phyloP scores from a whole-genome alignment of 371 early-diverging fungal species.

The Massospora cicadina region DNA sequence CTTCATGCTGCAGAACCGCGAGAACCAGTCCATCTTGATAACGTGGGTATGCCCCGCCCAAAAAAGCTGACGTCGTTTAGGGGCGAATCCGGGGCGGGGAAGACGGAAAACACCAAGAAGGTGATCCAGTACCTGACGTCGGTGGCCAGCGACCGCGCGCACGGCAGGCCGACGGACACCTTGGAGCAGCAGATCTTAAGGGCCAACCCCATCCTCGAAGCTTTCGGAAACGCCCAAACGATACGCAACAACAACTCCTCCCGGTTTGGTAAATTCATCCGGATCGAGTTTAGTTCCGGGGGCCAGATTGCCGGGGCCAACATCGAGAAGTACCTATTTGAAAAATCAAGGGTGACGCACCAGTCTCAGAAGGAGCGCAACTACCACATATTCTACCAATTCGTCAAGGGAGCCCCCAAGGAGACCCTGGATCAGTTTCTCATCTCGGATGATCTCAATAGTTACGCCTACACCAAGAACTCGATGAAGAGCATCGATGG shows the following conservation, averaged over 20 bases:
- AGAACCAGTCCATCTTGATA: constrained; percentile 97
- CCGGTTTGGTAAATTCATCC: constrained; percentile 99
- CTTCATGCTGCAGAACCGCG: constrained; percentile 81
- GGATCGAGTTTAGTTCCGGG: constrained; percentile 81
- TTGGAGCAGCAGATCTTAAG: constrained; percentile 89
- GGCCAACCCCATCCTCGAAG: constrained; percentile 97
- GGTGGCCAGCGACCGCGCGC: constrained; percentile 44
- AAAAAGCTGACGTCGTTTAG: too few species aligned
- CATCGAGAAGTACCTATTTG: constrained; percentile 96
- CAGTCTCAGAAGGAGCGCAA: constrained; percentile 86
- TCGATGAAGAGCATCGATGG: constrained; percentile 79
- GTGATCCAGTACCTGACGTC: constrained; percentile 97
- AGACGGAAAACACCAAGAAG: constrained; percentile 99
- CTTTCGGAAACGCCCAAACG: constrained; percentile 99
- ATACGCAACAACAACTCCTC: constrained; percentile 99
- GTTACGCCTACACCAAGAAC: constrained; percentile 65
- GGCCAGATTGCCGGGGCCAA: constrained; percentile 92
- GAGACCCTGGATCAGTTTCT: constrained; percentile 37
- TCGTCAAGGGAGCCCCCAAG: constrained; percentile 65
- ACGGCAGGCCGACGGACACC: constrained; percentile 23
- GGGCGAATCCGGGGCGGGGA: constrained; percentile 99
- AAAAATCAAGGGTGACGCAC: constrained; percentile 92
- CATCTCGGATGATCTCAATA: constrained; percentile 48
- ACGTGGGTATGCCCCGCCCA: constrained; percentile 75
- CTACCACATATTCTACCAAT: constrained; percentile 98